Conservation (phyloP, 1,284 basidiomycete species). For the Inonotus obliquus region DNA sequence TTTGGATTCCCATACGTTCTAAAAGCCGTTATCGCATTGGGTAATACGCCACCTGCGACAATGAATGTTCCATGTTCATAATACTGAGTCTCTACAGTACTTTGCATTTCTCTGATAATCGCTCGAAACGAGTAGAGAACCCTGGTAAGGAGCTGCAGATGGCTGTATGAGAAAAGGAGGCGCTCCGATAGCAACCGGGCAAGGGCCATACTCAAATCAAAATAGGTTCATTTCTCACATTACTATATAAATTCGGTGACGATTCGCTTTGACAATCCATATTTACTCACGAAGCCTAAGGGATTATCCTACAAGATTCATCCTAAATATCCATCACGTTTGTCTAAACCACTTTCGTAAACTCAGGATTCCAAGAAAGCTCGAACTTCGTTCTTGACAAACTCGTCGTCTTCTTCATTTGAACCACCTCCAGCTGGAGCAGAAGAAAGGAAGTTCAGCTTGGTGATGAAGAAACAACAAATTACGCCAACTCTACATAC, state of each 20-base stretch:
- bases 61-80: slow-evolving; percentile 37
- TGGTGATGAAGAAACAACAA: not conserved
- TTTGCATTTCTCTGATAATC: not conserved
- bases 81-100: slow-evolving; percentile 27
- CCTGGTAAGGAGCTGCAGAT: no score
- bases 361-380: slow-evolving; percentile 29
- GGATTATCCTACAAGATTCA: no score
- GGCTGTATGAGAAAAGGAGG: not conserved
- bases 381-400: slow-evolving; percentile 34
- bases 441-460: not conserved
- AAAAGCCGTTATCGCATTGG: slow-evolving; percentile 40
- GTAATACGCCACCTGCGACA: slow-evolving; percentile 36
- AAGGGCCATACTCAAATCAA: no score
- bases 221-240: no score
- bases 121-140: no score
- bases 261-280: no score
- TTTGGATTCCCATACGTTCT: slow-evolving; percentile 37
- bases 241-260: no score
- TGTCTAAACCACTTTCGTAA: no score
- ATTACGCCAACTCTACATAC: slow-evolving; percentile 31
- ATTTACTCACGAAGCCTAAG: no score
- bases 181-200: no score
- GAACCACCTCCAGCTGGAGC: slow-evolving; percentile 38
- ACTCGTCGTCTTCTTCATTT: slow-evolving; percentile 33
- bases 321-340: no score